Percentiles rank a stretch among this genome's conserved stretches.
These are phyloP conservation scores for Thalia dealbata DNA, from an alignment of 176 grass and related monocot species.

Conservation along the genomic window DNA sequence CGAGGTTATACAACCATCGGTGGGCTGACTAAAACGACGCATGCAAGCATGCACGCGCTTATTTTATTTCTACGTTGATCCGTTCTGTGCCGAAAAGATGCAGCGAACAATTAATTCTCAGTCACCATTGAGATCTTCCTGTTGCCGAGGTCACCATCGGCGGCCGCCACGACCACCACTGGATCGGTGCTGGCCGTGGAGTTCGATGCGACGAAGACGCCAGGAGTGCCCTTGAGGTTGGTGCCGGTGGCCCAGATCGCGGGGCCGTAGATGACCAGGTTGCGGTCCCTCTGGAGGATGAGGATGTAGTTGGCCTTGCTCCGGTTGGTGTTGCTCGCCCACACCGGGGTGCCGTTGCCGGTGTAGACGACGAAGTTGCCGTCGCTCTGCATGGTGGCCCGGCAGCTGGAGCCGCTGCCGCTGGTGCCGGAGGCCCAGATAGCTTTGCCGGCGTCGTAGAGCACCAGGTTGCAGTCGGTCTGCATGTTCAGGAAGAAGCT, in stretches of 20 bases:
- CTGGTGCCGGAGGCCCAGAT: constrained; percentile 19
- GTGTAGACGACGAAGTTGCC: constrained; percentile 14
- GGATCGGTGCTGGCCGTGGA: neutral
- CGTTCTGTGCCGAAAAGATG: no score
- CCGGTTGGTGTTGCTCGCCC: constrained; percentile 11
- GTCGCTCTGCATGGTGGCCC: constrained; percentile 2
- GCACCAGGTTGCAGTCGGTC: constrained; percentile 31
- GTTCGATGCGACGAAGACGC: neutral
- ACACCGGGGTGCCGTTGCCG: neutral
- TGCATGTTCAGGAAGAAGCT: constrained; percentile 18
- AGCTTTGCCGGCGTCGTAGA: constrained; percentile 12
- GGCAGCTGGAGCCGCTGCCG: constrained; percentile 1
- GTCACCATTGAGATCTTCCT: neutral
- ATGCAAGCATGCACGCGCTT: no score
- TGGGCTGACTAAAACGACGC: no score
- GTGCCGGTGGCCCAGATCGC: constrained; percentile 3
- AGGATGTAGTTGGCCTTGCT: neutral
- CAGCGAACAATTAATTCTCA: neutral
- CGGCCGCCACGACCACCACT: neutral
- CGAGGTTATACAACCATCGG: no score
- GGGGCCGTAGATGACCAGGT: neutral
- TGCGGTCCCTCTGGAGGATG: constrained; percentile 1
- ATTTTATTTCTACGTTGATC: no score
- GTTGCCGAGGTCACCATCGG: neutral
- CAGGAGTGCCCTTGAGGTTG: neutral